Conservation (phyloP, 2,329 filamentous ascomycete genomes). For the Eutypella sp. region DNA sequence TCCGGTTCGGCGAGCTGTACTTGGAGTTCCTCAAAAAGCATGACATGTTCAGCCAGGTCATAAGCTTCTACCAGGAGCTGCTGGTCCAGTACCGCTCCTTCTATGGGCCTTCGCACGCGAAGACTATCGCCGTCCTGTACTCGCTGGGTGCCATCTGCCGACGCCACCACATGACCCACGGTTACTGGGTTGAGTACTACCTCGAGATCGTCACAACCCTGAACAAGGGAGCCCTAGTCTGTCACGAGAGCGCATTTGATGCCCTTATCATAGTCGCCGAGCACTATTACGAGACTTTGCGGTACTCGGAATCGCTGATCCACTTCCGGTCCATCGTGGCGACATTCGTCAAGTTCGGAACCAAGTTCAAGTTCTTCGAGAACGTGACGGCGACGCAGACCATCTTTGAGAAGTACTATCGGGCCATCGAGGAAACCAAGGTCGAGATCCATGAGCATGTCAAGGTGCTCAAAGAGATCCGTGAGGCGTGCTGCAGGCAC, state of each 20-base stretch:
- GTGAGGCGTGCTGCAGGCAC: conserved; percentile 26
- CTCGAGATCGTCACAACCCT: conserved; percentile 29
- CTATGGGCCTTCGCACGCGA: conserved; percentile 28
- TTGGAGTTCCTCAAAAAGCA: conserved; percentile 27
- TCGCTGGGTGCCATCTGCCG: conserved; percentile 28
- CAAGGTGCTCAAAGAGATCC: conserved; percentile 29
- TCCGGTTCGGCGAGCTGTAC: conserved; percentile 18
- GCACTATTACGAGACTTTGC: conserved; percentile 30
- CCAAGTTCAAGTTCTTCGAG: conserved; percentile 27
- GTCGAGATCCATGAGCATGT: conserved; percentile 29
- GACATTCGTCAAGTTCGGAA: conserved; percentile 27
- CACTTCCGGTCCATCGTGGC: conserved; percentile 28
- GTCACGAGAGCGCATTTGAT: conserved; percentile 32
- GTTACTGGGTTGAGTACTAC: conserved; percentile 30
- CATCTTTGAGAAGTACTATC: conserved; percentile 18
- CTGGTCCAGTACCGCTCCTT: conserved; percentile 31
- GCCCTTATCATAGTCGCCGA: conserved; percentile 31
- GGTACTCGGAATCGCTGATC: conserved; percentile 10
- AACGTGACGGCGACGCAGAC: conserved; percentile 27
- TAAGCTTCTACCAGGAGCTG: conserved; percentile 33
- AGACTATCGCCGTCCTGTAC: conserved; percentile 31
- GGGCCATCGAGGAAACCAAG: conserved; percentile 28
- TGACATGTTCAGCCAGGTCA: conserved; percentile 25
- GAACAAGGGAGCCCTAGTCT: conserved; percentile 31
- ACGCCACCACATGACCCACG: background rate